Conservation (phyloP, 805 yeast genomes). For the Candida sanyiensis region DNA sequence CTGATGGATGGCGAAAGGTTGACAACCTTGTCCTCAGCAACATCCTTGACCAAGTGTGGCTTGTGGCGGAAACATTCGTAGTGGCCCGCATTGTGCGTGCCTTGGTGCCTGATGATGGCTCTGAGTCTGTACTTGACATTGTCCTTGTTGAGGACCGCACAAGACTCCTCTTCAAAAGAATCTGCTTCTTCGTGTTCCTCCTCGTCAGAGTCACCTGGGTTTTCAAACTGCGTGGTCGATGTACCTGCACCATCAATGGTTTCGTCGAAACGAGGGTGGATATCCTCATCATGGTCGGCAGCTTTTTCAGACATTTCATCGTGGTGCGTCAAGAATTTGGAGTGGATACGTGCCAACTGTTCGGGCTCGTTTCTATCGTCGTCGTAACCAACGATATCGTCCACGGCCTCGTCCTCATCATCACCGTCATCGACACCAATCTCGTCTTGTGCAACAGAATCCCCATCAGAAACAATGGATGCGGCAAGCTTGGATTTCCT, state of each 20-base stretch:
- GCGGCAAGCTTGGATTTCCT: constrained; percentile 12
- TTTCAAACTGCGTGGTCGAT: constrained; percentile 12
- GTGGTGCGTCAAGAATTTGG: constrained; percentile 22
- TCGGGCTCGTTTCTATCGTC: constrained; percentile 23
- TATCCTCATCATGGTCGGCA: neutral
- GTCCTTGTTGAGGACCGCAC: constrained; percentile 25
- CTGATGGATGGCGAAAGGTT: constrained; percentile 28
- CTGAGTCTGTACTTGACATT: constrained; percentile 50
- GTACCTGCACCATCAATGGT: neutral
- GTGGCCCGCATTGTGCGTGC: constrained; percentile 85
- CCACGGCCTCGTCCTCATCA: constrained; percentile 46
- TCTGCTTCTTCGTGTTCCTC: constrained; percentile 24
- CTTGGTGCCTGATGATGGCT: constrained; percentile 79
- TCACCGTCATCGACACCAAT: constrained; percentile 9
- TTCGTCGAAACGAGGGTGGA: neutral
- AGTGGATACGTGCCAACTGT: constrained; percentile 21
- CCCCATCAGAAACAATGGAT: constrained; percentile 2
- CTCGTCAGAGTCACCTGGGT: constrained; percentile 17
- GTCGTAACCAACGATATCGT: constrained; percentile 38
- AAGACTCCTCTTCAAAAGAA: constrained; percentile 18
- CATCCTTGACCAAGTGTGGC: constrained; percentile 42
- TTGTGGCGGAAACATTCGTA: constrained; percentile 83
- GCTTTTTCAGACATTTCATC: constrained; percentile 18
- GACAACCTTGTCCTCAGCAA: constrained; percentile 23
- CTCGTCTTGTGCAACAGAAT: constrained; percentile 16